These are phyloP conservation scores for Ganoderma boninense DNA, from an alignment of 1,284 basidiomycete species.

Conservation along the genomic window DNA sequence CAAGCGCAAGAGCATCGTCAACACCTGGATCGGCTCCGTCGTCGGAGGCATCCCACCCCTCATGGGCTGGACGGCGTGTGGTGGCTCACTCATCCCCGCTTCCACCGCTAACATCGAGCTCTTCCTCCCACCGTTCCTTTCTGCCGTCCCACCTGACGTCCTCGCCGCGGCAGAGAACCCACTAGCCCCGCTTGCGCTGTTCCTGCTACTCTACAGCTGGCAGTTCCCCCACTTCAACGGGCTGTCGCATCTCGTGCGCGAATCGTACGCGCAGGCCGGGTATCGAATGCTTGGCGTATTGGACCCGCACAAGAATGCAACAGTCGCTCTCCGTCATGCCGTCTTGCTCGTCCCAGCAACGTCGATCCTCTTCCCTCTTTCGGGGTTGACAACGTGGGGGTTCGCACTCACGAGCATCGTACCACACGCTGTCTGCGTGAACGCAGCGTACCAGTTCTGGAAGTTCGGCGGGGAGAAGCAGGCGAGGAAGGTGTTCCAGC, in stretches of 20 bases:
- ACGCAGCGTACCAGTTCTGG: constrained; percentile 84
- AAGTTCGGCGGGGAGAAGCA: constrained; percentile 77
- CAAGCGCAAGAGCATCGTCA: constrained; percentile 89
- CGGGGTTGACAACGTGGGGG: constrained; percentile 88
- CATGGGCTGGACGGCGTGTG: constrained; percentile 98
- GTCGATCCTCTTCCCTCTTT: constrained; percentile 83
- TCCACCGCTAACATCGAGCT: constrained; percentile 62
- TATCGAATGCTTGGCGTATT: constrained; percentile 94
- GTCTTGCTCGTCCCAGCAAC: constrained; percentile 84
- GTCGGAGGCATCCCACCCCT: constrained; percentile 95
- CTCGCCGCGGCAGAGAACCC: constrained; percentile 71
- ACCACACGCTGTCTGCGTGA: constrained; percentile 79
- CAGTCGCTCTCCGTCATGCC: constrained; percentile 89
- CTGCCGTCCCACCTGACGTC: constrained; percentile 48
- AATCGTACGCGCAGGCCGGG: constrained; percentile 92
- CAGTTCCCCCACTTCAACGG: constrained; percentile 99
- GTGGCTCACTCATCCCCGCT: constrained; percentile 79
- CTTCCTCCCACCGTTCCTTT: constrained; percentile 62
- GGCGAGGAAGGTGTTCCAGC: constrained; percentile 83
- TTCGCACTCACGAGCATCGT: constrained; percentile 84
- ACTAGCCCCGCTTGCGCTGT: constrained; percentile 79
- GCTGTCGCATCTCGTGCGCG: constrained; percentile 88
- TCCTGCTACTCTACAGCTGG: constrained; percentile 92
- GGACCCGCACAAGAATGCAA: constrained; percentile 82
- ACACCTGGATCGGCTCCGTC: constrained; percentile 95